Evolutionary conservation across 2,329 filamentous ascomycete species (phyloP).

Genomic region (Drechslerella coelobrocha): DNA sequence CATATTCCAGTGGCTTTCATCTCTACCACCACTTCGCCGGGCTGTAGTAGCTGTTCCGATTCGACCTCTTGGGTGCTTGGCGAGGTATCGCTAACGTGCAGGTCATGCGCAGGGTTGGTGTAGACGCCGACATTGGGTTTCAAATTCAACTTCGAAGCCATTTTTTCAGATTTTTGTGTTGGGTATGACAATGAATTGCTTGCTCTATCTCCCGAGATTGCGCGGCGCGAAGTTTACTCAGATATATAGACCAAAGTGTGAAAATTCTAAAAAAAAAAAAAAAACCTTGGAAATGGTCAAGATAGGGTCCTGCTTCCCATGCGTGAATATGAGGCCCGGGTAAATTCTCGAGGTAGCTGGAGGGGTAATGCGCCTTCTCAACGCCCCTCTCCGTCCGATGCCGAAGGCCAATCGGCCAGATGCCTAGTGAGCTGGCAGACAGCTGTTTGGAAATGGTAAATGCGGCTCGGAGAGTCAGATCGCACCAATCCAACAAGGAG

Average conservation of each 20-base stretch:
- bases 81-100: slow-evolving; percentile 82
- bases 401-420: neutral
- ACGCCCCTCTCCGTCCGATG: slow-evolving; percentile 1
- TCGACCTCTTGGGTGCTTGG: slow-evolving; percentile 78
- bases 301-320: no score
- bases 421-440: neutral
- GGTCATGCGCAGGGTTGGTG: slow-evolving; percentile 89
- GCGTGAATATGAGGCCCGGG: no score
- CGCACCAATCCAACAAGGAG: no score
- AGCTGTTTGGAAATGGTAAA: neutral
- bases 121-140: slow-evolving; percentile 95
- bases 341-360: no score
- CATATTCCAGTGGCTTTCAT: slow-evolving; percentile 96
- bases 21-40: slow-evolving; percentile 78
- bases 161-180: slow-evolving; percentile 9
- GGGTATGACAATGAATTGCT: neutral
- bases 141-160: slow-evolving; percentile 55
- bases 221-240: no score
- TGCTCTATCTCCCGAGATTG: no score
- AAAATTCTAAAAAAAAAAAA: no score
- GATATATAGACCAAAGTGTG: no score
- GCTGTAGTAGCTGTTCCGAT: slow-evolving; percentile 59
- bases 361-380: no score
- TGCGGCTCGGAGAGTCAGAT: neutral
- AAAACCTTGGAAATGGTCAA: no score